Evolutionary conservation across 129 eudicot genomes (phyloP), one percentile per base, ranked within the genome.

Genomic region (Sambucus nigra): DNA sequence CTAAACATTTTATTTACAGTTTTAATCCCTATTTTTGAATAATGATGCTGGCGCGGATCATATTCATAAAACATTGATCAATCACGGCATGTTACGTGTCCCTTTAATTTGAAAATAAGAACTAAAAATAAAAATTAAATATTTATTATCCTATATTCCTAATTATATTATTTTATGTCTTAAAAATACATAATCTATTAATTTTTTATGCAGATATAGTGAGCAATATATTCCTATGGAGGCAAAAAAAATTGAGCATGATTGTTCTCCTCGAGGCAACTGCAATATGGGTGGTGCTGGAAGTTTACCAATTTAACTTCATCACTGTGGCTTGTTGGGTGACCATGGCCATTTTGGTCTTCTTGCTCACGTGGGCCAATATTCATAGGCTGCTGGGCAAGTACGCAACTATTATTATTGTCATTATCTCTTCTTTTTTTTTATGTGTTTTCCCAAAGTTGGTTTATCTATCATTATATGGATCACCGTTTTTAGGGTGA

Each of bases 151-250:
- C n/a, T n/a, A n/a, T n/a, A n/a, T n/a, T n/a, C n/a, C n/a, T n/a
- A n/a, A n/a, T n/a, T n/a, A n/a, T n/a, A n/a, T n/a, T n/a, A n/a
- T n/a, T n/a, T n/a, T n/a, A n/a, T n/a, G n/a, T n/a, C n/a, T n/a
- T n/a, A n/a, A n/a, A n/a, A n/a, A n/a, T n/a, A n/a, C n/a, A n/a
- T n/a, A n/a, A n/a, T n/a, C n/a, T n/a, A n/a, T n/a, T 49, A 71
- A n/a, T n/a, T n/a, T n/a, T n/a, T n/a, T n/a, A 35, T 7, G 13
- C 13, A 35, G 42, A 68, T 64, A 35, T 60, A 15, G 17, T 54
- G 59, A 70, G 61, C 71, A 94, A 88, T 26, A 41, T 88, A 9
- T 61, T 58, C 5, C 51, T 75, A 53, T 84, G 97, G 97, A 65
- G 86, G 66, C 80, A 62, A 55, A 80, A 71, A 68, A 51, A 28